Percentiles rank a stretch among this genome's conserved stretches.
Evolutionary conservation across 1,139 yeast genomes (phyloP).

Genomic region (Lodderomyces jiufengensis): DNA sequence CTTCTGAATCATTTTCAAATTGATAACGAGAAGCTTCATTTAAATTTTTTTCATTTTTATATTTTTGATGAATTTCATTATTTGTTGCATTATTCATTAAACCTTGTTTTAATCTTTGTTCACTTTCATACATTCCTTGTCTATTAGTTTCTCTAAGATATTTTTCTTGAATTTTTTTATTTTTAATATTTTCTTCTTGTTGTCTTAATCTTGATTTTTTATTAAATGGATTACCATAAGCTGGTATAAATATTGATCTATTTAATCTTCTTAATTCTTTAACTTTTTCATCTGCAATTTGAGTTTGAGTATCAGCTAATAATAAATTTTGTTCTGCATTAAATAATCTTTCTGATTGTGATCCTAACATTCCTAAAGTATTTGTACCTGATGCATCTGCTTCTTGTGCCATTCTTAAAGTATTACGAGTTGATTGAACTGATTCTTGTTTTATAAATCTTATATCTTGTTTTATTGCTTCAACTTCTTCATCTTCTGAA

Average conservation of each 20-base stretch:
- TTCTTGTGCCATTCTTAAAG: slow-evolving; percentile 82
- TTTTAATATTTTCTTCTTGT: slow-evolving; percentile 67
- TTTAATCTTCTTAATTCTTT: slow-evolving; percentile 75
- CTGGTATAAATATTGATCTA: slow-evolving; percentile 80
- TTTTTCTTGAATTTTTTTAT: slow-evolving; percentile 63
- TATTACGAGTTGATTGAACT: slow-evolving; percentile 79
- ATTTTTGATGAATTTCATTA: slow-evolving; percentile 43
- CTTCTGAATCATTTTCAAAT: slow-evolving; percentile 54
- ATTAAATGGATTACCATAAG: slow-evolving; percentile 82
- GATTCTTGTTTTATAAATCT: slow-evolving; percentile 86
- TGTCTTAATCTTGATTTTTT: slow-evolving; percentile 72
- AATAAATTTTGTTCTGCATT: slow-evolving; percentile 75
- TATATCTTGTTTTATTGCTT: slow-evolving; percentile 80
- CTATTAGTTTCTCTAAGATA: slow-evolving; percentile 42
- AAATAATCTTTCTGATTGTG: slow-evolving; percentile 83
- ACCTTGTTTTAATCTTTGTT: slow-evolving; percentile 43
- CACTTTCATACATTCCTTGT: slow-evolving; percentile 43
- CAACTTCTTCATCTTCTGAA: slow-evolving; percentile 82
- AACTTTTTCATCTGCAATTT: slow-evolving; percentile 81
- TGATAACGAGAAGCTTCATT: slow-evolving; percentile 46
- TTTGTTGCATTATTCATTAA: slow-evolving; percentile 36
- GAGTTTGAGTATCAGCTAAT: slow-evolving; percentile 76
- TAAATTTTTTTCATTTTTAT: slow-evolving; percentile 47
- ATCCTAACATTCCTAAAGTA: slow-evolving; percentile 87
- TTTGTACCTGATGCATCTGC: slow-evolving; percentile 91